Evolutionary conservation across 2,329 filamentous ascomycete genomes (phyloP).

Genomic region (Teratosphaeria viscida): DNA sequence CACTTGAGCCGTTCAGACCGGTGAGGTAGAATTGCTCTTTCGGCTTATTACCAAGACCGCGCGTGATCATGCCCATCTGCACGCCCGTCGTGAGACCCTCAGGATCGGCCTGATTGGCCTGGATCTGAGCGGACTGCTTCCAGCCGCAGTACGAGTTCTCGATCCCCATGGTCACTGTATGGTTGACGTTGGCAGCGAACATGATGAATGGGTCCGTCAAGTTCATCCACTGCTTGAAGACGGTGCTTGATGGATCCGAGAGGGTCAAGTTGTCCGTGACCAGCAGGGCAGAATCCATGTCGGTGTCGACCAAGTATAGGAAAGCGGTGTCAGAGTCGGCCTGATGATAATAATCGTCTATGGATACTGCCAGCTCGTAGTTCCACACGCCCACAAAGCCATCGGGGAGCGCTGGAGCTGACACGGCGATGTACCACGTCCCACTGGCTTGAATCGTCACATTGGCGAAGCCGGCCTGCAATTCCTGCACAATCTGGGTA

Average conservation of each 20-base stretch:
- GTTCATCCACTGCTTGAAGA: conserved; percentile 47
- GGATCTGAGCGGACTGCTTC: conserved; percentile 48
- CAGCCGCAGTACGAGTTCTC: conserved; percentile 72
- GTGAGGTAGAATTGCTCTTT: conserved; percentile 84
- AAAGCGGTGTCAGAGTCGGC: conserved; percentile 48
- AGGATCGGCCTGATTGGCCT: conserved; percentile 40
- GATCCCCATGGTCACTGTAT: conserved; percentile 55
- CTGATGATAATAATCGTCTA: conserved; percentile 65
- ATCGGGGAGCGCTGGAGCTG: conserved; percentile 54
- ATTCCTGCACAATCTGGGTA: conserved; percentile 39
- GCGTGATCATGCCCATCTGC: conserved; percentile 55
- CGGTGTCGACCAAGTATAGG: conserved; percentile 74
- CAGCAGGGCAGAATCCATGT: conserved; percentile 66
- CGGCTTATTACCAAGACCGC: conserved; percentile 55
- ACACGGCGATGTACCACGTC: conserved; percentile 67
- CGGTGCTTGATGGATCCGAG: conserved; percentile 33
- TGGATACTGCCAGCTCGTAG: conserved; percentile 72
- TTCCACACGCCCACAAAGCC: conserved; percentile 60
- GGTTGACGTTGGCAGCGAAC: conserved; percentile 58
- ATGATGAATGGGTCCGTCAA: conserved; percentile 56
- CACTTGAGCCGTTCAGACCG: conserved; percentile 59
- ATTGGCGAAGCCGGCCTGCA: conserved; percentile 61
- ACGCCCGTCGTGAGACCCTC: conserved; percentile 33
- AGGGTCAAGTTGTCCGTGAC: conserved; percentile 64
- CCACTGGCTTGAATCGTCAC: conserved; percentile 50